Evolutionary conservation across 75 land plant genomes (phyloP), one percentile per base, ranked within the genome.

Genomic region (Ceratopteris richardii): DNA sequence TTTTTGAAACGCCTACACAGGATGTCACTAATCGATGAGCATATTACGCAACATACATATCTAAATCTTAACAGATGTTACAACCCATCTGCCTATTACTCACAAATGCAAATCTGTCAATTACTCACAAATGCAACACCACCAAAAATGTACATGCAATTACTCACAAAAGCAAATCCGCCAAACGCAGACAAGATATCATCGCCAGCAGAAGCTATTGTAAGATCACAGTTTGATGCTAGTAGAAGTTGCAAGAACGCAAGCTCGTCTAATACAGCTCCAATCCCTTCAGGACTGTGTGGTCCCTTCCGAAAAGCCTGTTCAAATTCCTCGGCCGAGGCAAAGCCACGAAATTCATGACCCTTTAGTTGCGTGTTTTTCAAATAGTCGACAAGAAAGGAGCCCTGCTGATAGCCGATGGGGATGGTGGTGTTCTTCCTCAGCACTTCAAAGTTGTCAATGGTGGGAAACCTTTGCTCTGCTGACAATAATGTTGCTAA

Each of bases 151-250:
- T n/a, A n/a, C n/a, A n/a, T n/a, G n/a, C n/a, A n/a, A n/a, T n/a
- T 46, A 46, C 48, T 46, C 14, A 46, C 48, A 46, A 46, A 46
- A 7, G 14, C 48, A 20, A 46, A 46, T 46, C 48, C 48, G 3
- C 48, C 48, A 14, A n/a, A 46, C 14, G 3, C 5, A 20, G 48
- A 4, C 4, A 46, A 3, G 3, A n/a, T 5, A n/a, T 46, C 48
- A 17, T 20, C 48, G 7, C 9, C 37, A 3, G 7, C 9, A 9
- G 37, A 33, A 14, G 4, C 14, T 2, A 4, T 4, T 5, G n/a
- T 20, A 17, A 46, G 17, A 17, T 46, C 48, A 46, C 48, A 46
- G 5, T 46, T 17, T 4, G 48, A 7, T 46, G 5, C 14, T 2
- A 46, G 48, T 2, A 46, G 3, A n/a, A 46, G 2, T 17, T 46